Conservation (phyloP, 352 stramenopile species). For the Phytophthora hibernalis region DNA sequence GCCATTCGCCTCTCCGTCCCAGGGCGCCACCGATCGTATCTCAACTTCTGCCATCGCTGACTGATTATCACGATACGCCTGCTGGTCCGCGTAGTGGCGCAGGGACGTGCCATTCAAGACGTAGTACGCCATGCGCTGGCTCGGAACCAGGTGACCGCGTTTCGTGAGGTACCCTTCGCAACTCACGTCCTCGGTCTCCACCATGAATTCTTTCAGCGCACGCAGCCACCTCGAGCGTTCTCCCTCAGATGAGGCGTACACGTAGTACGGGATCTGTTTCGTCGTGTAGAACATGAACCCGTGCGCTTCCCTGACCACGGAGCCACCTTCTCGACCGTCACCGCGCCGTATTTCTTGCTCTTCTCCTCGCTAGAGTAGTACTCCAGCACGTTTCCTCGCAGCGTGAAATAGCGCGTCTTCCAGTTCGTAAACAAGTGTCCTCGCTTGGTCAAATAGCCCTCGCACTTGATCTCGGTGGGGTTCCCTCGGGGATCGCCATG, state of each 20-base stretch:
- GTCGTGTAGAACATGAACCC: conserved; percentile 93
- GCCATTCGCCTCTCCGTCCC: conserved; percentile 83
- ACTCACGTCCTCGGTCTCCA: conserved; percentile 84
- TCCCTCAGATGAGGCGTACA: conserved; percentile 84
- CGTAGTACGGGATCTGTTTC: conserved; percentile 91
- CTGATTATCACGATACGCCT: conserved; percentile 86
- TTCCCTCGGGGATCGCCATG: conserved; percentile 65
- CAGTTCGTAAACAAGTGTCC: conserved; percentile 92
- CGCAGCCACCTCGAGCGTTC: conserved; percentile 84
- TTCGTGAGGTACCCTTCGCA: conserved; percentile 90
- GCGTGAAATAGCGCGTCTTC: conserved; percentile 91
- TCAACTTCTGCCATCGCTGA: conserved; percentile 88
- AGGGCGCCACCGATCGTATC: conserved; percentile 73
- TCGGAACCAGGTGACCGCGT: conserved; percentile 86
- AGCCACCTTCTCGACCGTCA: conserved; percentile 88
- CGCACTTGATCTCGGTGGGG: conserved; percentile 69
- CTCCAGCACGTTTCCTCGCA: conserved; percentile 83
- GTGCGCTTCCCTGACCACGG: conserved; percentile 87
- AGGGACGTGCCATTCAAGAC: conserved; percentile 85
- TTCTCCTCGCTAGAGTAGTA: conserved; percentile 90
- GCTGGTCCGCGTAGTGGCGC: conserved; percentile 84
- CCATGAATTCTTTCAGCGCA: conserved; percentile 86
- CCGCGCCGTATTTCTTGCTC: conserved; percentile 84
- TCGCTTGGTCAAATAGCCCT: conserved; percentile 88
- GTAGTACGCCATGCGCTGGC: conserved; percentile 88